Evolutionary conservation across 805 yeast species (phyloP), one percentile per base, ranked within the genome.

Genomic region (Yarrowia sp.): DNA sequence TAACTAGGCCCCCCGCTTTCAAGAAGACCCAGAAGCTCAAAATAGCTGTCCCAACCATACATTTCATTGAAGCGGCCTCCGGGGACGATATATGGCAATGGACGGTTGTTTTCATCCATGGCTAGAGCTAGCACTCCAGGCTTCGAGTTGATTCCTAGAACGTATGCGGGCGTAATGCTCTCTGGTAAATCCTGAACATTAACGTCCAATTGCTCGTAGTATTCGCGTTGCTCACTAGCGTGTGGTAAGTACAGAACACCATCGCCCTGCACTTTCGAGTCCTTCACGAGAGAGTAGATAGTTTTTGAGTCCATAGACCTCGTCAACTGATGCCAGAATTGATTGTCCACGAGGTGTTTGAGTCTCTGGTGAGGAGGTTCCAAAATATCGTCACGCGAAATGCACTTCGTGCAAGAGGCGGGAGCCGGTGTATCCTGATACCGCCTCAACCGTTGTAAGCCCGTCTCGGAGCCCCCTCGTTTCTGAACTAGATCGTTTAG

Each of bases 31-130:
- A 92, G 75, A 0, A 95, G 84, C 73, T 88, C 92, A 88, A 95
- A 89, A 73, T 95, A 93, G 1, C 97, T 91, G 75, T 93, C 99
- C 99, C 99, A 93, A 16, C 98, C 99, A 72, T 95, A 93, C 66
- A 92, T 82, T 77, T 93, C 99, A 77, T 95, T 95, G 77, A 93
- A 93, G 68, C 99, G 80, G 22, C 99, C 98, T 17, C 99, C 99
- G 0, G 99, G 99, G 24, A 93, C 98, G 17, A 90, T 89, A 75
- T 93, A 93, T 0, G 96, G 97, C 52, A 88, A 70, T 17, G 88
- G 85, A 68, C 85, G 85, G 46, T 75, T 72, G 24, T 74, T 78
- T 54, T 77, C 82, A 67, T 81, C 81, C 80, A 89, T 83, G 0
- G 93, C 96, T 41, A 93, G 79, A 0, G 96, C 89, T 66, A 93